These are phyloP conservation scores for Boehmeria nivea DNA, from an alignment of 306 rosid genomes.

Conservation along the genomic window DNA sequence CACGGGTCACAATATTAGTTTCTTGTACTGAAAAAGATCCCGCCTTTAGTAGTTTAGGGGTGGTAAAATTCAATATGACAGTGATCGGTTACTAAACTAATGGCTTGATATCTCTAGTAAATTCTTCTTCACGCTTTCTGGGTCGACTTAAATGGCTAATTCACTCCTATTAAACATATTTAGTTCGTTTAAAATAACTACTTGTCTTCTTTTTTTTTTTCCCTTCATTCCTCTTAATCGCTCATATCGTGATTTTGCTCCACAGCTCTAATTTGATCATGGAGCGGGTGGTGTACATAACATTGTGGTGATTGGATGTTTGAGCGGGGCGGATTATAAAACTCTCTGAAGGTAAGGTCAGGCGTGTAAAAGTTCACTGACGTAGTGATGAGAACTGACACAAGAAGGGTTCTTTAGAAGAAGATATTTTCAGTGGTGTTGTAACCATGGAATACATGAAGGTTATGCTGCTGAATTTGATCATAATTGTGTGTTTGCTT, in stretches of 20 bases:
- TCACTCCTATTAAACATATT: too few species aligned
- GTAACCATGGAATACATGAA: not conserved
- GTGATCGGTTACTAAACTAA: too few species aligned
- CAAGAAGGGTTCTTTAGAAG: constrained; percentile 25
- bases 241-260: not conserved
- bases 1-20: too few species aligned
- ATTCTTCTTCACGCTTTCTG: too few species aligned
- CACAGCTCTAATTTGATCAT: constrained; percentile 44
- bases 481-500: constrained; percentile 1
- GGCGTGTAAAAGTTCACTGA: constrained; percentile 30
- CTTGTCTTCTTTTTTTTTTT: not conserved
- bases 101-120: too few species aligned
- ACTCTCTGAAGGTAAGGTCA: constrained; percentile 20
- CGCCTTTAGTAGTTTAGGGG: too few species aligned
- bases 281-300: constrained; percentile 39
- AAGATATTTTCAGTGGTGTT: not conserved
- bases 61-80: too few species aligned
- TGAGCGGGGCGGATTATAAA: constrained; percentile 9
- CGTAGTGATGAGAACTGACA: constrained; percentile 24
- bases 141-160: too few species aligned
- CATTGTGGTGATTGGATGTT: constrained; percentile 25
- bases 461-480: not conserved
- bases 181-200: too few species aligned
- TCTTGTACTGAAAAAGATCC: too few species aligned
- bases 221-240: not conserved